These are phyloP conservation scores for Fusarium denticulatum DNA, from an alignment of 2,329 filamentous ascomycete genomes.

Conservation along the genomic window DNA sequence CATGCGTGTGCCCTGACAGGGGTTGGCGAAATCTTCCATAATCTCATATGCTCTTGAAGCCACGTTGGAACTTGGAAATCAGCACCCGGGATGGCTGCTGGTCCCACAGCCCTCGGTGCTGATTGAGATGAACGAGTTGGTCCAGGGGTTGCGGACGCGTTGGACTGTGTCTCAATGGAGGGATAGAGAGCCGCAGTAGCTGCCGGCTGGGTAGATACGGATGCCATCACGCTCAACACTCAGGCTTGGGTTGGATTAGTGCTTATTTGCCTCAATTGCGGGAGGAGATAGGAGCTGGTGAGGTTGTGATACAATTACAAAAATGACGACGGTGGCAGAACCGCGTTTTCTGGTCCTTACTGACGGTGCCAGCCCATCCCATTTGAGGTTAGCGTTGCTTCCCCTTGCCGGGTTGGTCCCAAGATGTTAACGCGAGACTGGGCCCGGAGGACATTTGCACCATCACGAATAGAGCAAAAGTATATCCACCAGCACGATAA, in stretches of 20 bases:
- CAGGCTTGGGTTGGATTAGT: not conserved
- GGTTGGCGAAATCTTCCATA: not conserved
- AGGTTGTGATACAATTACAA: no score
- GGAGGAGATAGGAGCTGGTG: not conserved
- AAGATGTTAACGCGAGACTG: not conserved
- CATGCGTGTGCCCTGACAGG: not conserved
- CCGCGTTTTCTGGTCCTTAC: not conserved
- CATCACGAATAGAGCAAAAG: not conserved
- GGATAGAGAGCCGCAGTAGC: no score
- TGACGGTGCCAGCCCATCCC: not conserved
- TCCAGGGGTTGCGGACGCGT: not conserved
- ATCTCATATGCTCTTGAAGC: not conserved
- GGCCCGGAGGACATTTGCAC: not conserved
- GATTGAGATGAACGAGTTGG: not conserved
- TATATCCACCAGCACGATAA: not conserved
- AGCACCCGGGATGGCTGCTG: not conserved
- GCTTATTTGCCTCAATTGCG: not conserved
- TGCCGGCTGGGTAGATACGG: not conserved
- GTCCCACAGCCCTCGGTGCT: not conserved
- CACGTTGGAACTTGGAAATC: not conserved
- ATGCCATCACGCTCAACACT: not conserved
- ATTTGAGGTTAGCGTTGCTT: not conserved
- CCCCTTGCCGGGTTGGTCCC: no score
- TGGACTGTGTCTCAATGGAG: not conserved
- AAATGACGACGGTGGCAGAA: not conserved